Evolutionary conservation across 371 early-diverging fungal species (phyloP).

Genomic region (Dichotomocladium elegans): DNA sequence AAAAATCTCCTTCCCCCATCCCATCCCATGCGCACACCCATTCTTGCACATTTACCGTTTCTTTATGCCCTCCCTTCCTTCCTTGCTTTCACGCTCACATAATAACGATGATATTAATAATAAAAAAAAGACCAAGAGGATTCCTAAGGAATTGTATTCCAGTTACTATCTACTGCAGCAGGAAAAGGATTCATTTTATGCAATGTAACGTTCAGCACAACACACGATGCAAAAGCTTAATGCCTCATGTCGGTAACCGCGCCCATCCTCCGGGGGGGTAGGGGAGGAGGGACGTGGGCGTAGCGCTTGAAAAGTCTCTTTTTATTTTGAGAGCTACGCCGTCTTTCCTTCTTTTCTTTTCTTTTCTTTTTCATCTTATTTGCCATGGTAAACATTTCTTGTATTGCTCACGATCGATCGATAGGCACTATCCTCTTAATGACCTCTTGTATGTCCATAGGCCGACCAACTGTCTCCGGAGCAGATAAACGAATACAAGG

Average conservation of each 20-base stretch:
- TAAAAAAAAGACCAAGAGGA: no score
- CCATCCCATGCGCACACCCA: not conserved
- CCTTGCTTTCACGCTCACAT: not conserved
- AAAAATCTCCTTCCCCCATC: not conserved
- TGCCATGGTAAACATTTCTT: not conserved
- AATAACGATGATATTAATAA: no score
- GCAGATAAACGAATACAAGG: slow-evolving; percentile 3
- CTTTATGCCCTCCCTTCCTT: not conserved
- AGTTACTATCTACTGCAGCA: no score
- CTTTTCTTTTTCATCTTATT: not conserved
- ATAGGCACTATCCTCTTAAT: not conserved
- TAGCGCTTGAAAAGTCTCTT: no score
- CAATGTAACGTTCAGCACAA: no score
- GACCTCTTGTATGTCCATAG: not conserved
- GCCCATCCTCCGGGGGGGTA: no score
- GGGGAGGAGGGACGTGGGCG: no score
- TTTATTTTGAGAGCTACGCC: no score
- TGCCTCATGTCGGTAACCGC: no score
- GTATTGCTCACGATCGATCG: not conserved
- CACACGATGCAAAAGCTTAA: no score
- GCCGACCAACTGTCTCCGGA: slow-evolving; percentile 9
- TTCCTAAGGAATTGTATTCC: no score
- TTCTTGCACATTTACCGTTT: not conserved
- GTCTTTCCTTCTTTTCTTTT: not conserved
- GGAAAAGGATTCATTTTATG: no score